Base-by-base conservation (phyloP, 495 filamentous ascomycete species). In the Tuber brumale region DNA sequence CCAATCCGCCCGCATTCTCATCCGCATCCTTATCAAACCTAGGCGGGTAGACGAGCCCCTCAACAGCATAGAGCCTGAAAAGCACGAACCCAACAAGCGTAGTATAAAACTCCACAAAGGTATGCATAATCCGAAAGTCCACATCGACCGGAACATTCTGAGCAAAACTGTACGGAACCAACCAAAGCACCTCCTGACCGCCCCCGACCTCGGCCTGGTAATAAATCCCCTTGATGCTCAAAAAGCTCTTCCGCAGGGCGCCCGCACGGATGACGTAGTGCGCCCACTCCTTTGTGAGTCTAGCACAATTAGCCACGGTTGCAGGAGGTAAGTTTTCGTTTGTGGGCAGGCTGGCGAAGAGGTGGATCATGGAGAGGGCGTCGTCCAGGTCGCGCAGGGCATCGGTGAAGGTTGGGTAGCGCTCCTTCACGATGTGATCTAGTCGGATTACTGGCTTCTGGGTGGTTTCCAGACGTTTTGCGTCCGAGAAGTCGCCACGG, bases 221-320 rank as follows among this genome's bases (percentile, higher is more conserved):
- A 86, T 99, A 99, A 81, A 99, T 97, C 82, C 95, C 95, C 87
- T 98, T 99, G 85, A 99, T 98, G 1, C 93, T 97, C 72, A 99
- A 87, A 86, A 99, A 99, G 9, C 93, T 96, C 85, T 97, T 97
- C 81, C 93, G 91, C 74, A 99, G 87, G 71, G 92, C 93, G 85
- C 97, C 90, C 35, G 94, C 93, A 69, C 89, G 88, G 83, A 99
- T 99, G 74, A 99, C 88, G 85, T 97, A 98, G 87, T 98, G 96
- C 84, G 97, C 89, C 86, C 97, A 99, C 85, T 99, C 95, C 81
- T 93, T 90, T 83, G 91, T 93, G 37, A 99, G 86, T 43, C 93
- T 88, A 85, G 98, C 93, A 87, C 95, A 99, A 79, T 93, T 91
- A 42, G 92, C 91, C 82, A 98, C 93, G 78, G 94, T 97, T 87